Base-by-base conservation (phyloP, 1,139 yeast species). In the Yamadazyma diospyri region DNA sequence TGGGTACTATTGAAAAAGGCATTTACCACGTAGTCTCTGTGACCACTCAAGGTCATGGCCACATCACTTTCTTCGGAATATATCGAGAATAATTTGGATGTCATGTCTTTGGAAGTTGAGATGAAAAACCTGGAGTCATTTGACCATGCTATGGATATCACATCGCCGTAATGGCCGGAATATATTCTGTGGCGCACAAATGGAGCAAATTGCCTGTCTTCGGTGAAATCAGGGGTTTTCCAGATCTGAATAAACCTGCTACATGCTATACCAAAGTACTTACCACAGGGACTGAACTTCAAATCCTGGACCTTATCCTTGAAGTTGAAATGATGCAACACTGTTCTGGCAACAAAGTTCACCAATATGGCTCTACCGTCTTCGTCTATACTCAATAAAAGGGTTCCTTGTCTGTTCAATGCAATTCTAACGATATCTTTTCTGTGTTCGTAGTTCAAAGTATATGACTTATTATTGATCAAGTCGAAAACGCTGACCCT, bases 281-380 rank as follows among this genome's bases (percentile, higher is more conserved):
- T 71, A 2, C 98, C 97, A 59, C 87, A 88, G 2, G 96, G 95
- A 37, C 96, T 80, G 57, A 92, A 92, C 50, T 81, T 76, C 27
- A 92, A 59, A 45, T 82, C 94, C 27, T 64, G 57, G 11, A 92
- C 95, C 31, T 59, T 64, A 20, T 83, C 94, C 52, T 83, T 86
- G 64, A 94, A 92, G 56, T 88, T 94, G 70, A 92, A 88, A 59
- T 92, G 95, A 57, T 92, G 96, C 40, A 92, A 66, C n/a, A 89
- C 97, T 1, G 87, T 82, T 44, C 95, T 72, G 23, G 95, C 74
- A 25, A 73, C 71, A 53, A 81, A 88, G 55, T 94, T 92, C 22
- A 86, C 95, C 40, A 92, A 68, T 30, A 92, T 87, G 15, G 95
- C 97, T 46, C 97, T 71, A 0, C 99, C 99, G 48, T 88, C 95